Base-by-base conservation (phyloP, 352 stramenopile genomes). In the Globisporangium uncinulatum region DNA sequence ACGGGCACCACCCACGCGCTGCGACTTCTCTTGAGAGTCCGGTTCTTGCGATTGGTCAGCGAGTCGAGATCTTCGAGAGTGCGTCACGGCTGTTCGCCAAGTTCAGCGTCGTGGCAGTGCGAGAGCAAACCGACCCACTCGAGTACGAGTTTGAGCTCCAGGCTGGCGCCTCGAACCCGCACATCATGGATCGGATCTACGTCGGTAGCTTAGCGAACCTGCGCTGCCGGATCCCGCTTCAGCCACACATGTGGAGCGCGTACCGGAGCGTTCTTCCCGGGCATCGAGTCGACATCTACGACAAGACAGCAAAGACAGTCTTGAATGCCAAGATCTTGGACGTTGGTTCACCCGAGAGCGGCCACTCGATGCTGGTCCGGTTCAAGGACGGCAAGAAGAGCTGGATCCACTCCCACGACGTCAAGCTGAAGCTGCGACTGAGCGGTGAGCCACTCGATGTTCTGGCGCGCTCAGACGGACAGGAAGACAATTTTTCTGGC, bases 341-440 rank as follows among this genome's bases (percentile, higher is more conserved):
- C 9, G 42, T 66, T 8, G 44, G 46, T 7, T 43, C 54, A 7
- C 17, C 10, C 14, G 61, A 59, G 13, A 50, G 50, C 20, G 17
- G 52, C 24, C 58, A 49, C 0, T 58, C 50, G 6, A 48, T 73
- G 13, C 41, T 74, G 3, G 62, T 76, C 15, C 59, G 66, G 15
- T 71, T 59, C 48, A 73, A 73, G 11, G 59, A 73, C 32, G 65
- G 62, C 17, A 41, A 51, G 10, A 69, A 68, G 29, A 44, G 50
- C 14, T 74, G 69, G 69, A 45, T 74, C 21, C 32, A 69, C 31
- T 20, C 63, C 3, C 52, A 62, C n/a, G 54, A 43, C 17, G 51
- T 48, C 11, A 76, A 71, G 29, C 42, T 74, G 20, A 73, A 66
- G 50, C 41, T 74, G 36, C 59, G 66, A 36, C 45, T 74, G 39